A percentile compares a stretch with the other conserved stretches of the same genome.
These are phyloP conservation scores for Chenopodium formosanum DNA, from an alignment of 148 eudicot genomes.

Conservation along the genomic window DNA sequence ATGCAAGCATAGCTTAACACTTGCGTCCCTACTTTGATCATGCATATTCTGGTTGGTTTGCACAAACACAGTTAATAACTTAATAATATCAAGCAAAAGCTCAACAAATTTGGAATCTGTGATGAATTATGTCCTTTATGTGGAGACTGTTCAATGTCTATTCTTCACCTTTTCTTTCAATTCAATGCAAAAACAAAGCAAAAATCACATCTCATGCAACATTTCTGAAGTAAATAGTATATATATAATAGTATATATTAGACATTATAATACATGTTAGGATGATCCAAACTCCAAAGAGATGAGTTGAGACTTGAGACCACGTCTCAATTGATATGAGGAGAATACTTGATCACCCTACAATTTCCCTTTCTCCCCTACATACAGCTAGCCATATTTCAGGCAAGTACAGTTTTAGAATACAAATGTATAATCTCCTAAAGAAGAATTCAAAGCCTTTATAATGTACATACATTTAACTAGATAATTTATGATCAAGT, in stretches of 20 bases:
- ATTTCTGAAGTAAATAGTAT: not conserved
- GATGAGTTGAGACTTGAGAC: not conserved
- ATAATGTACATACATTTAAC: not conserved
- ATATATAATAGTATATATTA: not conserved
- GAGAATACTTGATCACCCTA: not conserved
- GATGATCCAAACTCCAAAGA: not conserved
- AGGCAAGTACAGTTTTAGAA: not conserved
- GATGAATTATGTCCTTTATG: too few species aligned
- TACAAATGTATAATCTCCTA: not conserved
- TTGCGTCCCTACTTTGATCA: too few species aligned
- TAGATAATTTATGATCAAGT: not conserved
- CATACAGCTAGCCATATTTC: not conserved
- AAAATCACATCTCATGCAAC: not conserved
- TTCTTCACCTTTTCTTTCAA: too few species aligned
- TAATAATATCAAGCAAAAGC: not conserved
- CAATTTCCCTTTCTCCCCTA: not conserved
- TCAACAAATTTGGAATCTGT: too few species aligned
- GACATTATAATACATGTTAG: not conserved
- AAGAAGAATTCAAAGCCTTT: not conserved
- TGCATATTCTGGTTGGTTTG: not conserved
- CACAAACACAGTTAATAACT: conserved; percentile 5
- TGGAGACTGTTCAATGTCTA: too few species aligned
- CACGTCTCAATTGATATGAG: not conserved
- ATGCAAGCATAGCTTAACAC: too few species aligned
- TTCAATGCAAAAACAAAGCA: not conserved